These are phyloP conservation scores for Aquilaria yunnanensis DNA, from an alignment of 345 rosid genomes.

Conservation along the genomic window DNA sequence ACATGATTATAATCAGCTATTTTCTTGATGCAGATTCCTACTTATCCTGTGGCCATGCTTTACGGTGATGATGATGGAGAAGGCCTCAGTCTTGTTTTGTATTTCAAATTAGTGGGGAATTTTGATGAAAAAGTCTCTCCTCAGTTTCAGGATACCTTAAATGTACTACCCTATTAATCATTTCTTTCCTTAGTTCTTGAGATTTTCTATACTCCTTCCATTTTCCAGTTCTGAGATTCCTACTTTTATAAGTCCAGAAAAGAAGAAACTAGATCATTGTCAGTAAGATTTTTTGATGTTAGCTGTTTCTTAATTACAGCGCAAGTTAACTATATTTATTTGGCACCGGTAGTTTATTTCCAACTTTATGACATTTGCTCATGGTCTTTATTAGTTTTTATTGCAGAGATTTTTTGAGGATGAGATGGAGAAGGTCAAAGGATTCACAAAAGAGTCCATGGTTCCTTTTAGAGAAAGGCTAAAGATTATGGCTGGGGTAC, in stretches of 20 bases:
- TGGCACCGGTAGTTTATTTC: no score
- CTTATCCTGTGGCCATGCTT: slow-evolving; percentile 89
- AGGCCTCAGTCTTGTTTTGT: slow-evolving; percentile 90
- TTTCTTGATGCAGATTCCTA: slow-evolving; percentile 59
- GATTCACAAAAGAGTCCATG: slow-evolving; percentile 66
- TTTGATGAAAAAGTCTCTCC: slow-evolving; percentile 55
- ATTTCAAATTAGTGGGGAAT: slow-evolving; percentile 61
- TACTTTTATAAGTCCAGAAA: background rate
- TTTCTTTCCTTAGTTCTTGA: background rate
- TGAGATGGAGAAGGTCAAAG: slow-evolving; percentile 83
- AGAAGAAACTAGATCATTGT: background rate
- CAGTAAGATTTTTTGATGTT: no score
- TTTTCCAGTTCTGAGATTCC: no score
- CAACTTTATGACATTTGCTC: no score
- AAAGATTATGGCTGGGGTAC: slow-evolving; percentile 74
- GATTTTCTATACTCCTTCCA: no score
- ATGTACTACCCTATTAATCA: slow-evolving; percentile 31
- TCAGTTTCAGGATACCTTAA: slow-evolving; percentile 59
- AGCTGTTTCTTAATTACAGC: no score
- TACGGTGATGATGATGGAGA: slow-evolving; percentile 84
- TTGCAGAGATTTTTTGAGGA: slow-evolving; percentile 72
- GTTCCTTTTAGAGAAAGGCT: slow-evolving; percentile 88
- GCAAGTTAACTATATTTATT: no score
- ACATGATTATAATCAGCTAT: slow-evolving; percentile 6
- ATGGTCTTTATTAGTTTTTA: background rate